Base-by-base conservation (phyloP, 225 moss, liverwort and hornwort species). In the Physcomitrellopsis africana region DNA sequence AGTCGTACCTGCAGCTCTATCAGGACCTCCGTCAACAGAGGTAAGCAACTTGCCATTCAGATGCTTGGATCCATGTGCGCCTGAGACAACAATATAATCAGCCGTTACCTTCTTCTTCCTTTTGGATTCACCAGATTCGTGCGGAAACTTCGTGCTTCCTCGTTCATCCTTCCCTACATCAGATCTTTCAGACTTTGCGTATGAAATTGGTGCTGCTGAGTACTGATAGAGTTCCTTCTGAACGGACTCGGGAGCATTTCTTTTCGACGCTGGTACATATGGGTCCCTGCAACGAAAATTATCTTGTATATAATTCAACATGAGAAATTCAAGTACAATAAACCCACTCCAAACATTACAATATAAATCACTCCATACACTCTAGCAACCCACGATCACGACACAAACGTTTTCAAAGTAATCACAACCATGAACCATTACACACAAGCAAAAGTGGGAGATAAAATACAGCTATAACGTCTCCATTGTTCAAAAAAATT, bases 201-300 rank as follows among this genome's bases (percentile, higher is more conserved):
- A 81, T n/a, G 86, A 83, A 51, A 91, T 83, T 14, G 96, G 94
- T 73, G 72, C 79, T 51, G 97, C 89, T 81, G 87, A 72, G 72
- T 99, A 99, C 55, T 87, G 63, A 80, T 92, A 94, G 14, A 76
- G 74, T 76, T 89, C 85, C 78, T 79, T 85, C 56, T 71, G 75
- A 37, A 67, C 75, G 59, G 81, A 81, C 44, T 81, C 80, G 22
- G 67, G 68, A 60, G 63, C 53, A 42, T 43, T 24, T 63, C 80
- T 92, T 69, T 82, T 90, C 63, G 80, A 79, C 62, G 79, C 84
- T 54, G 97, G 94, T 43, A 89, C 58, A 69, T 99, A 99, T 3
- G 91, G 89, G 23, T 83, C 67, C 74, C 89, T 89, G 85, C 37
- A 76, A 63, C 47, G 19, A 63, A 46, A 47, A 37, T 51, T 63